These are phyloP conservation scores for Nidularia pulvinata DNA, from an alignment of 768 basidiomycete genomes.

Conservation along the genomic window DNA sequence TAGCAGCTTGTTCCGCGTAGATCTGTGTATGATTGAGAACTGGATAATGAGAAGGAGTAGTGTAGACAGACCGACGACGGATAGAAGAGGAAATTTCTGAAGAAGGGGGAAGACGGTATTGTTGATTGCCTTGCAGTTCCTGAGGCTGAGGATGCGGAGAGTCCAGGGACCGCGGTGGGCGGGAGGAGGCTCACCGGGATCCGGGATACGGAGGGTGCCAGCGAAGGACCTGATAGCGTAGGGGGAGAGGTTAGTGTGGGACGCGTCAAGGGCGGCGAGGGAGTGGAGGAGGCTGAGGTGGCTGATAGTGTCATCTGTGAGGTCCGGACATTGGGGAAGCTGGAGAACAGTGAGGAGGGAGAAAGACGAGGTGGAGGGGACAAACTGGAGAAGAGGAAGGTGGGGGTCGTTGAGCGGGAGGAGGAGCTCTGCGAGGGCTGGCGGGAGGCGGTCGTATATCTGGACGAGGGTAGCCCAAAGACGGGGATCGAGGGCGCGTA, in stretches of 20 bases:
- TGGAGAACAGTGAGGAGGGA: conserved; percentile 66
- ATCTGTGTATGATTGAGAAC: conserved; percentile 2
- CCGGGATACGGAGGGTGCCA: conserved; percentile 34
- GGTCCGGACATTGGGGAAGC: conserved; percentile 49
- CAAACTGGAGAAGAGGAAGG: conserved; percentile 54
- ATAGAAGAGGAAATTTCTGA: conserved; percentile 53
- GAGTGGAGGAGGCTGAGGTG: conserved; percentile 50
- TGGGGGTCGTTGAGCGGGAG: conserved; percentile 56
- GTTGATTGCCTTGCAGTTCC: conserved; percentile 50
- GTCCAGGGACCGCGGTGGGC: conserved; percentile 49
- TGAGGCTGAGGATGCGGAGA: conserved; percentile 57
- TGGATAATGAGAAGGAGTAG: background rate
- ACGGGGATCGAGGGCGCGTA: conserved; percentile 51
- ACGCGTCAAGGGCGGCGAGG: conserved; percentile 66
- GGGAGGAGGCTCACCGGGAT: conserved; percentile 16
- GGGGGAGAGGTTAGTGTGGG: conserved; percentile 46
- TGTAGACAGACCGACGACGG: conserved; percentile 52
- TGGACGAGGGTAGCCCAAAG: conserved; percentile 67
- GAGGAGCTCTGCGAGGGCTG: conserved; percentile 30
- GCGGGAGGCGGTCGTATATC: conserved; percentile 54
- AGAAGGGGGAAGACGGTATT: conserved; percentile 40
- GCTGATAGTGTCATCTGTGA: conserved; percentile 58
- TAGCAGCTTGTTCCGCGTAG: conserved; percentile 34
- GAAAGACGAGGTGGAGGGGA: conserved; percentile 55
- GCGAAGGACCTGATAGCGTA: conserved; percentile 54